These are phyloP conservation scores for Penicillium angulare DNA, from an alignment of 495 filamentous ascomycete species.

Conservation along the genomic window DNA sequence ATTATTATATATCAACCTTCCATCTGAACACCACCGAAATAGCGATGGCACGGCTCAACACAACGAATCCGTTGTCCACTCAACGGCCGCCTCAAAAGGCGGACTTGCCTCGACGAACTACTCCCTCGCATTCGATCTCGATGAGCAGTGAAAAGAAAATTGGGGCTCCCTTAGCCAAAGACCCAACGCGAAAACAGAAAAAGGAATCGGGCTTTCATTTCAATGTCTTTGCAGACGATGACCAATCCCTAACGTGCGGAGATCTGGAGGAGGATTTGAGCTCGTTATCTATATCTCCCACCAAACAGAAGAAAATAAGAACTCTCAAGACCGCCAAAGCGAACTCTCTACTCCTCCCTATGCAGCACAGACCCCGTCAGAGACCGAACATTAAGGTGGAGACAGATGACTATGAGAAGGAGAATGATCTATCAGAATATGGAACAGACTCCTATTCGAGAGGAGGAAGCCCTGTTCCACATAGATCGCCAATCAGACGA, in stretches of 20 bases:
- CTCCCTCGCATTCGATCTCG: too few relatives aligned
- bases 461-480: constrained; percentile 17
- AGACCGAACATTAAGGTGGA: constrained; percentile 27
- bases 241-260: constrained; percentile 15
- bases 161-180: too few relatives aligned
- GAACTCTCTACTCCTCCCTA: constrained; percentile 37
- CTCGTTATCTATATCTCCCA: constrained; percentile 6
- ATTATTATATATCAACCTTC: not conserved
- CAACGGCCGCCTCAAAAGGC: not conserved
- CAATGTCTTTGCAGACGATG: constrained; percentile 35
- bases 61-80: not conserved
- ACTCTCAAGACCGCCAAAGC: constrained; percentile 31
- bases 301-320: constrained; percentile 23
- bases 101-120: too few relatives aligned
- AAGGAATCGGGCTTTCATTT: constrained; percentile 22
- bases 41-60: constrained; percentile 9
- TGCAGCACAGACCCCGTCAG: constrained; percentile 21
- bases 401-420: constrained; percentile 42
- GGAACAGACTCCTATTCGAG: constrained; percentile 10
- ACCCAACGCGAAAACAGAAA: constrained; percentile 8
- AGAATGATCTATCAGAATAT: constrained; percentile 39
- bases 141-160: too few relatives aligned
- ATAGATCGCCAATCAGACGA: constrained; percentile 22
- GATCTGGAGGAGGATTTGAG: not conserved
- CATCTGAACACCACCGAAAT: not conserved